phyloP scores from a whole-genome alignment of 23 red algal genomes.

The Gracilariopsis chorda region DNA sequence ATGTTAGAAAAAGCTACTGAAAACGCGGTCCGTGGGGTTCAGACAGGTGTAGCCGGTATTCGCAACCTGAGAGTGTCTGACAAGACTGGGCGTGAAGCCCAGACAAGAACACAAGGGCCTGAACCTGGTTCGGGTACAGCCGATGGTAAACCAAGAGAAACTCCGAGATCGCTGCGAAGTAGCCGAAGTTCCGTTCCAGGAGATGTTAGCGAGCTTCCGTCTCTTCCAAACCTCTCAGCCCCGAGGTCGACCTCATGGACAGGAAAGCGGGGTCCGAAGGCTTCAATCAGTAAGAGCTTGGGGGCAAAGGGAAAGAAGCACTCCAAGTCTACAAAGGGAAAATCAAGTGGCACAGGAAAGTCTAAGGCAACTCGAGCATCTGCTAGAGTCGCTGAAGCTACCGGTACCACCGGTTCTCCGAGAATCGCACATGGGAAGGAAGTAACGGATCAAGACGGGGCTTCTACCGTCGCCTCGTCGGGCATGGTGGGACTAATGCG shows the following conservation, averaged over 20 bases:
- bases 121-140: too few species aligned
- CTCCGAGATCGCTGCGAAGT: too few species aligned
- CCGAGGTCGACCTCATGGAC: not conserved
- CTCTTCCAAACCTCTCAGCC: not conserved
- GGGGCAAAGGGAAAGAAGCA: not conserved
- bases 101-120: too few species aligned
- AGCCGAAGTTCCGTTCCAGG: too few species aligned
- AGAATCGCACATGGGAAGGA: not conserved
- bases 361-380: not conserved
- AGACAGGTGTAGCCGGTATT: too few species aligned
- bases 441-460: not conserved
- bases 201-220: not conserved
- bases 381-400: not conserved
- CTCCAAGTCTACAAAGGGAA: not conserved
- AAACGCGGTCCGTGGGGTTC: too few species aligned
- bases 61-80: too few species aligned
- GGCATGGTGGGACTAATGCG: constrained; percentile 10
- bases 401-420: not conserved
- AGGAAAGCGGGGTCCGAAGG: not conserved
- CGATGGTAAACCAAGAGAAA: too few species aligned
- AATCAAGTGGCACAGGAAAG: not conserved
- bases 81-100: too few species aligned
- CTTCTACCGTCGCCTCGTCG: not conserved
- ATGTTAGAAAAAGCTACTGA: too few species aligned
- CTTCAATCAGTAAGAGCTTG: not conserved